Base-by-base conservation (phyloP, 768 basidiomycete species). In the Grammothele lineata region DNA sequence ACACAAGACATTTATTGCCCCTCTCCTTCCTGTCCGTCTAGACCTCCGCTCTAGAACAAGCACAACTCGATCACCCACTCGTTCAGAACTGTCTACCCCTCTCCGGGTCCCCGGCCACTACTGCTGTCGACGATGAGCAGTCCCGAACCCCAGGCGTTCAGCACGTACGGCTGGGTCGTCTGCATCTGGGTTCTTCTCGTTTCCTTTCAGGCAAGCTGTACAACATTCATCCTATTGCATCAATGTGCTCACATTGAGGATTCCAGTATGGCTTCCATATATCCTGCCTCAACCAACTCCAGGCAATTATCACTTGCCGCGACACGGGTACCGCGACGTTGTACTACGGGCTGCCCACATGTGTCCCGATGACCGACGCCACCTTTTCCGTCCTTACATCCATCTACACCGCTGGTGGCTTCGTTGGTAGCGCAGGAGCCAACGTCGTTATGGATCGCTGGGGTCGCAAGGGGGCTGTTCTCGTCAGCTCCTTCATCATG, bases 251-350 rank as follows among this genome's bases (percentile, higher is more conserved):
- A 21, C 3, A 30, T 30, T 15, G 14, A 10, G 14, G 10, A 26
- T n/a, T 11, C 9, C 44, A 89, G 78, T 91, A 90, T 68, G 93
- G 92, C n/a, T 96, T 87, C 65, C 91, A 95, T 64, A 89, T 92
- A 34, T 88, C 92, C 1, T 85, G 85, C 14, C 77, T 97, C 49
- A 97, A 97, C 63, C 92, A 93, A 62, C 83, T 94, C 21, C 83
- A 90, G 60, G 77, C 76, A 4, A 80, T 85, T 35, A 62, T 93
- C 47, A 43, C 42, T 35, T 43, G 42, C 22, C 42, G 42, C 21
- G 42, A 22, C 23, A 40, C 41, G 4, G 51, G 36, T 14, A 24
- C 48, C 22, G 19, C 42, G 41, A 1, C 64, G 43, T 37, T 40
- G 11, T 51, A 60, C 37, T 63, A 70, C 57, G 70, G 68, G 9